phyloP scores from a whole-genome alignment of 805 yeast genomes.

The Kazachstania kunashirensis region DNA sequence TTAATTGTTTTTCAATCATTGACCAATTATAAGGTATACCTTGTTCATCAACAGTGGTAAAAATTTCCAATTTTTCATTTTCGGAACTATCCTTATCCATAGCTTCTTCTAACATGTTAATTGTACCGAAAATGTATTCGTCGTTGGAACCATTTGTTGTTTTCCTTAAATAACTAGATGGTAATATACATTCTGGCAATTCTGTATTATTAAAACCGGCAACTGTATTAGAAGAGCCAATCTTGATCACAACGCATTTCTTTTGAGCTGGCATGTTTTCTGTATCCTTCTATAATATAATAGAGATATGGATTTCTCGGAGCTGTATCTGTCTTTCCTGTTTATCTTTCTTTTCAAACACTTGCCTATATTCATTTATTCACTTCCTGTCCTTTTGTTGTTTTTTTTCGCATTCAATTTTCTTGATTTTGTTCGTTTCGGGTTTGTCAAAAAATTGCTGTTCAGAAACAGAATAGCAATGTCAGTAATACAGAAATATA shows the following conservation, averaged over 20 bases:
- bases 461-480: too few relatives aligned
- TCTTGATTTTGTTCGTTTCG: not conserved
- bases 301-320: too few relatives aligned
- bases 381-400: not conserved
- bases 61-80: constrained; percentile 23
- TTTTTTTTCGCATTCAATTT: not conserved
- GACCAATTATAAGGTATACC: constrained; percentile 70
- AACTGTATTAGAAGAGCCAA: constrained; percentile 52
- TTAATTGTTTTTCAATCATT: constrained; percentile 57
- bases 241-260: constrained; percentile 63
- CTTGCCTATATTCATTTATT: not conserved
- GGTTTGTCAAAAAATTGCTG: too few relatives aligned
- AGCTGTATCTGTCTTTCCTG: not conserved
- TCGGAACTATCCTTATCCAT: constrained; percentile 2
- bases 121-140: constrained; percentile 20
- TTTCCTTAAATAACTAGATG: constrained; percentile 42
- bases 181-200: constrained; percentile 48
- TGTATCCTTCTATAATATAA: not conserved
- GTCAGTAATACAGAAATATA: too few relatives aligned
- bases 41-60: constrained; percentile 42
- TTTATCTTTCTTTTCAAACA: not conserved
- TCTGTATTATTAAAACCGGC: constrained; percentile 65
- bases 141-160: constrained; percentile 2
- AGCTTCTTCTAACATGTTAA: constrained; percentile 21
- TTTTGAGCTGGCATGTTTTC: constrained; percentile 3